Conservation (phyloP, 108 stramenopile genomes). For the Cylindrotheca closterium region DNA sequence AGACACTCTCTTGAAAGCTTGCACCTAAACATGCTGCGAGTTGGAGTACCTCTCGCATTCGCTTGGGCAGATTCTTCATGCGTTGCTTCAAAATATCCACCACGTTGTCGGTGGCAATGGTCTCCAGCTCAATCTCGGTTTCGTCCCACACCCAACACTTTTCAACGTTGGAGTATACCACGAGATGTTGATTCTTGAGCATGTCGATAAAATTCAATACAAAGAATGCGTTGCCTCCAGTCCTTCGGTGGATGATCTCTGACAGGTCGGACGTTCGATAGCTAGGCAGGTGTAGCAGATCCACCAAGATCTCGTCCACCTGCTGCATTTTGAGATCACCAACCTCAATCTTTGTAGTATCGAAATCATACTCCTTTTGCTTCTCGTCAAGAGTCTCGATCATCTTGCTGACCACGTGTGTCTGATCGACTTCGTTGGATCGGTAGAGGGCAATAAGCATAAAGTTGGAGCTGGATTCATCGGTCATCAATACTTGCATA, state of each 20-base stretch:
- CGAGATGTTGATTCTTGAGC: not conserved
- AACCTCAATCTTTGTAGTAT: not conserved
- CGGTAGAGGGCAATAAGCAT: no score
- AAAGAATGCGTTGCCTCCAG: no score
- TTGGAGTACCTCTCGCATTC: constrained; percentile 1
- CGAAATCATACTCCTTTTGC: no score
- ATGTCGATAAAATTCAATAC: no score
- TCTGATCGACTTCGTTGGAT: no score
- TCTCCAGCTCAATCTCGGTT: not conserved
- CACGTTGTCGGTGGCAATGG: constrained; percentile 4
- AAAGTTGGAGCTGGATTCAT: no score
- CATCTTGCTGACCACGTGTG: not conserved
- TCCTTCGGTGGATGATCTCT: not conserved
- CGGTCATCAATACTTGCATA: no score
- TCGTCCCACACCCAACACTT: constrained; percentile 13
- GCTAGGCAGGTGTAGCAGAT: not conserved
- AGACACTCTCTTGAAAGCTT: constrained; percentile 9
- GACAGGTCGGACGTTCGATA: constrained; percentile 7
- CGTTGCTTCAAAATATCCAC: no score
- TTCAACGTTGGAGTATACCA: not conserved
- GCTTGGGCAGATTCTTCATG: no score
- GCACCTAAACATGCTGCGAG: constrained; percentile 18
- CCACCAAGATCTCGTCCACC: no score
- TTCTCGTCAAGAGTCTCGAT: not conserved
- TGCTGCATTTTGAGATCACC: not conserved